Percentiles rank a stretch among this genome's conserved stretches.
phyloP scores from a whole-genome alignment of 768 basidiomycete species.

The Hypsizygus marmoreus region DNA sequence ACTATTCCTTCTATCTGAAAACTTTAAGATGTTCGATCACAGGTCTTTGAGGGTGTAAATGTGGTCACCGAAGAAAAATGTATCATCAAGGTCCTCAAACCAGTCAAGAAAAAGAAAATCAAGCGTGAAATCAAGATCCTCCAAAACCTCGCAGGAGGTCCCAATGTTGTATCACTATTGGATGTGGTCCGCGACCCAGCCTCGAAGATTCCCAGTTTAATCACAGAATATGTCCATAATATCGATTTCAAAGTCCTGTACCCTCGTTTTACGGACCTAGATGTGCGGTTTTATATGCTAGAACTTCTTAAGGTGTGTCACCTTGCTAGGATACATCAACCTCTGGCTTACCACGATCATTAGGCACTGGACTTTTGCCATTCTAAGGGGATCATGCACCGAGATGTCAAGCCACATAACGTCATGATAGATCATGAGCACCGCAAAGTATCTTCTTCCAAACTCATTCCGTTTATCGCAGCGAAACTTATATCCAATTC shows the following conservation, averaged over 20 bases:
- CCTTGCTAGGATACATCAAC: neutral
- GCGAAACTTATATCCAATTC: constrained; percentile 13
- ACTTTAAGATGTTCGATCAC: constrained; percentile 12
- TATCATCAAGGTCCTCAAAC: constrained; percentile 98
- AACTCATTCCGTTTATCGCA: constrained; percentile 1
- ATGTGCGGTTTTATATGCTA: constrained; percentile 95
- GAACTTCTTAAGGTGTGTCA: constrained; percentile 84
- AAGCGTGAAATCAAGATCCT: constrained; percentile 99
- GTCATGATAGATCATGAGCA: constrained; percentile 99
- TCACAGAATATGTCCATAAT: constrained; percentile 98
- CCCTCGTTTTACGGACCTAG: constrained; percentile 92
- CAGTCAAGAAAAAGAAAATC: constrained; percentile 99
- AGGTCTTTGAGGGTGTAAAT: constrained; percentile 95
- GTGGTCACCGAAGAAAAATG: constrained; percentile 91
- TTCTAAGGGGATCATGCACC: constrained; percentile 98
- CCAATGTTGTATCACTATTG: constrained; percentile 89
- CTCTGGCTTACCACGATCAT: constrained; percentile 11
- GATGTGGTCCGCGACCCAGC: constrained; percentile 96
- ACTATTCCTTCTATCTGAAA: constrained; percentile 6
- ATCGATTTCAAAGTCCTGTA: constrained; percentile 97
- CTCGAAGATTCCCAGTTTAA: constrained; percentile 94
- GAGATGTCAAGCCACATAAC: constrained; percentile 98
- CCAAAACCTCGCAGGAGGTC: constrained; percentile 94
- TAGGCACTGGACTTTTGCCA: constrained; percentile 97
- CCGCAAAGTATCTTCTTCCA: constrained; percentile 66